Evolutionary conservation across 2,329 filamentous ascomycete species (phyloP).

Genomic region (Penicillium sp.): DNA sequence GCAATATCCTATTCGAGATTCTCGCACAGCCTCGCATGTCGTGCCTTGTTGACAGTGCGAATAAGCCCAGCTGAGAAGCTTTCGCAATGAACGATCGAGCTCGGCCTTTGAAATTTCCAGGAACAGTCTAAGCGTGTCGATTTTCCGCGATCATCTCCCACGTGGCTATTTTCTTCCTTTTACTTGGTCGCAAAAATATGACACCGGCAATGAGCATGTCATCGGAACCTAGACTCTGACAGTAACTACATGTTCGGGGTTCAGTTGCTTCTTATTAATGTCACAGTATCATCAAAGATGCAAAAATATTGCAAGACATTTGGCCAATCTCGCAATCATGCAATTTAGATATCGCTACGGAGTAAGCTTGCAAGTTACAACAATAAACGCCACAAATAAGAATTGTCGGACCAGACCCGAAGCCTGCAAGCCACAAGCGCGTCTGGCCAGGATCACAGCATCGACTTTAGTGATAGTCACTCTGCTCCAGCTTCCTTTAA

Average conservation of each 20-base stretch:
- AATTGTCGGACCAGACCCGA: neutral
- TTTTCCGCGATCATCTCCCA: constrained; percentile 8
- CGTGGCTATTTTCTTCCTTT: neutral
- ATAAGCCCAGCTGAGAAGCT: neutral
- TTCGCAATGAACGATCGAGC: neutral
- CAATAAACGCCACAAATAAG: neutral
- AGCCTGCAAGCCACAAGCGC: neutral
- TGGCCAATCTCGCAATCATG: too few species aligned
- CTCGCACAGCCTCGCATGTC: neutral
- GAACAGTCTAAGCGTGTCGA: constrained; percentile 18
- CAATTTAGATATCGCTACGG: neutral
- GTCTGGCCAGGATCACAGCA: neutral
- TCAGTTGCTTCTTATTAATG: neutral
- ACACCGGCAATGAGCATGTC: neutral
- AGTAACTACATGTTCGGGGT: neutral
- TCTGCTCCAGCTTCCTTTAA: neutral
- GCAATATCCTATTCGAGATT: neutral
- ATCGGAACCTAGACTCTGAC: neutral
- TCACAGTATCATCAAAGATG: neutral
- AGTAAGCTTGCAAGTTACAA: neutral
- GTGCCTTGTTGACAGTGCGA: neutral
- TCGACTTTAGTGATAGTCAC: too few species aligned
- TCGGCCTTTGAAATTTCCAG: neutral
- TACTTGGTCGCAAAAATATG: neutral
- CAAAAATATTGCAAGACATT: neutral